Conservation (phyloP, 2,329 filamentous ascomycete genomes). For the Rhexocercosporidium sp. region DNA sequence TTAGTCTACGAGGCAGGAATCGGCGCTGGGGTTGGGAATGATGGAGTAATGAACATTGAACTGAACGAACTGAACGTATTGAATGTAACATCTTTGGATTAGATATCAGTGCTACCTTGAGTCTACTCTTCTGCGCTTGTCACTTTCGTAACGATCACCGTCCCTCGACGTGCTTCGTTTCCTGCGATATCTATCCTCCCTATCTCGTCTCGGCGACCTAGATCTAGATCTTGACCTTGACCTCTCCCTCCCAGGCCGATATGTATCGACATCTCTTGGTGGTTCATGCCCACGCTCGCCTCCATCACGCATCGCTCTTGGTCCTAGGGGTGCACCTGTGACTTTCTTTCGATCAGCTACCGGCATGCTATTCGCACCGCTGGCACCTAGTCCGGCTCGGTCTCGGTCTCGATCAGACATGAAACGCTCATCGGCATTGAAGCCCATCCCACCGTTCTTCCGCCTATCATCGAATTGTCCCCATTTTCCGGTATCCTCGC, state of each 20-base stretch:
- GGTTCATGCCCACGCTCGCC: constrained; percentile 43
- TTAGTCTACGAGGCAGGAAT: constrained; percentile 10
- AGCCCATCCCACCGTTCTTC: constrained; percentile 45
- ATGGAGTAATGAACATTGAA: constrained; percentile 17
- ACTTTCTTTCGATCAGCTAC: constrained; percentile 61
- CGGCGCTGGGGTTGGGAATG: constrained; percentile 7
- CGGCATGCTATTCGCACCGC: constrained; percentile 74
- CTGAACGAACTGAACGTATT: neutral
- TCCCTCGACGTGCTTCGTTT: constrained; percentile 64
- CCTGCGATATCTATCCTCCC: constrained; percentile 54
- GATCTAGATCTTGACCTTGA: constrained; percentile 58
- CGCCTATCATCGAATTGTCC: constrained; percentile 65
- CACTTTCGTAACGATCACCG: constrained; percentile 56
- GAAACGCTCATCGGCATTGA: constrained; percentile 68
- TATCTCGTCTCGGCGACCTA: constrained; percentile 51
- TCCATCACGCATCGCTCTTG: constrained; percentile 36
- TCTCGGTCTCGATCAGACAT: constrained; percentile 66
- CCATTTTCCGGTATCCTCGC: constrained; percentile 91
- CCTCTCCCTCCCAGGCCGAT: constrained; percentile 35
- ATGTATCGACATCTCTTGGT: constrained; percentile 42
- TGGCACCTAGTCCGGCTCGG: constrained; percentile 52
- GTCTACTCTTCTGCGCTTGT: constrained; percentile 66
- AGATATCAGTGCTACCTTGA: constrained; percentile 31
- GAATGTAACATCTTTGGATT: constrained; percentile 23
- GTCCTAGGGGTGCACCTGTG: constrained; percentile 40